Percentiles rank a stretch among this genome's conserved stretches.
These are phyloP conservation scores for Stromatinia cepivora DNA, from an alignment of 2,329 filamentous ascomycete genomes.

Conservation along the genomic window DNA sequence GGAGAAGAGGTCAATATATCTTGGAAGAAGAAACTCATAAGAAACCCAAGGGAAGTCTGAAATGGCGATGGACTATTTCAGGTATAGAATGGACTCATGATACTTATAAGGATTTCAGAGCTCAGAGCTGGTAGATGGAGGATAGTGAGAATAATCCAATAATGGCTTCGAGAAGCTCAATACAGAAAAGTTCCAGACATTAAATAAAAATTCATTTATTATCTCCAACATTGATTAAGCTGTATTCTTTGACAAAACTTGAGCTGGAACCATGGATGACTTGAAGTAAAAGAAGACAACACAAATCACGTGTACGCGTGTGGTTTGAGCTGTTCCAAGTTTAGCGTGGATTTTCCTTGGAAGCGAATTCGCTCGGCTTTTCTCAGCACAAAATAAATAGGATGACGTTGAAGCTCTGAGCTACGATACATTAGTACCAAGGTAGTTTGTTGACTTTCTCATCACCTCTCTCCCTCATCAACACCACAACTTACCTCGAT, in stretches of 20 bases:
- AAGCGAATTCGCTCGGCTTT: constrained; percentile 16
- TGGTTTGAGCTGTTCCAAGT: not conserved
- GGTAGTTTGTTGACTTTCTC: constrained; percentile 19
- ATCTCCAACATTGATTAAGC: not conserved
- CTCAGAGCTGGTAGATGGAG: not conserved
- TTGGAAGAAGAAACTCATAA: not conserved
- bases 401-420: constrained; percentile 30
- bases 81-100: not conserved
- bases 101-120: not conserved
- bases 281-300: not conserved
- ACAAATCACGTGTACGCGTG: not conserved
- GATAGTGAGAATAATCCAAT: not conserved
- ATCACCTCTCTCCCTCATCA: constrained; percentile 3
- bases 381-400: constrained; percentile 8
- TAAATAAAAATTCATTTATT: not conserved
- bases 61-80: not conserved
- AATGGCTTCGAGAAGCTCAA: not conserved
- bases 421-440: constrained; percentile 20
- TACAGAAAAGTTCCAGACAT: not conserved
- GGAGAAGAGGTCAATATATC: not conserved
- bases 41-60: not conserved
- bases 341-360: constrained; percentile 24
- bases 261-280: not conserved
- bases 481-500: not conserved
- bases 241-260: not conserved